Evolutionary conservation across 148 eudicot genomes (phyloP).

Genomic region (Diospyros kaki): DNA sequence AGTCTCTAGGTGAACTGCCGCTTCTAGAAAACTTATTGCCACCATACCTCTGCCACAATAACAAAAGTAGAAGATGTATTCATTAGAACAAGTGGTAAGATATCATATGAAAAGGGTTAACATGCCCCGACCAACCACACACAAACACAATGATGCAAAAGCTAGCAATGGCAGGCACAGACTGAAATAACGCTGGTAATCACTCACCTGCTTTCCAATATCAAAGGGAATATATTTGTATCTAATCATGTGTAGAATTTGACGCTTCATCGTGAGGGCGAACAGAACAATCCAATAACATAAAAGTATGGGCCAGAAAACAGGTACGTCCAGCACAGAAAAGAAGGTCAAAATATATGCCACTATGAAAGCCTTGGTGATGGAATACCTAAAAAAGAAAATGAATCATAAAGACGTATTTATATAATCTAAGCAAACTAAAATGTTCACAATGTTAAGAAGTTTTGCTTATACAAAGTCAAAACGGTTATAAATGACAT

Average conservation of each 20-base stretch:
- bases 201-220: slow-evolving; percentile 76
- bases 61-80: not conserved
- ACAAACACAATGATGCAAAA: not conserved
- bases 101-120: not conserved
- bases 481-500: not conserved
- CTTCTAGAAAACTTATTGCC: slow-evolving; percentile 15
- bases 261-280: slow-evolving; percentile 81
- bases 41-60: slow-evolving; percentile 17
- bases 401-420: not conserved
- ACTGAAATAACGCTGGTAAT: too few species aligned
- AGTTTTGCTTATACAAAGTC: not conserved
- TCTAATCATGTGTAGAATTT: slow-evolving; percentile 80
- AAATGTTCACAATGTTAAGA: not conserved
- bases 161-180: not conserved
- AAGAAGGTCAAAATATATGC: slow-evolving; percentile 62
- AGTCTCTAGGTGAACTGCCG: slow-evolving; percentile 19
- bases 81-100: not conserved
- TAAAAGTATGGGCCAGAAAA: slow-evolving; percentile 69
- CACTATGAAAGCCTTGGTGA: slow-evolving; percentile 57
- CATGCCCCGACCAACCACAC: not conserved
- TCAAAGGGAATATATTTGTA: slow-evolving; percentile 74
- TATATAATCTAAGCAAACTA: not conserved
- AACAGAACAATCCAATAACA: slow-evolving; percentile 70
- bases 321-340: slow-evolving; percentile 60
- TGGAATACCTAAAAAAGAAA: slow-evolving; percentile 49